Conservation (phyloP, 345 rosid species). For the Noccaea bulbosa region DNA sequence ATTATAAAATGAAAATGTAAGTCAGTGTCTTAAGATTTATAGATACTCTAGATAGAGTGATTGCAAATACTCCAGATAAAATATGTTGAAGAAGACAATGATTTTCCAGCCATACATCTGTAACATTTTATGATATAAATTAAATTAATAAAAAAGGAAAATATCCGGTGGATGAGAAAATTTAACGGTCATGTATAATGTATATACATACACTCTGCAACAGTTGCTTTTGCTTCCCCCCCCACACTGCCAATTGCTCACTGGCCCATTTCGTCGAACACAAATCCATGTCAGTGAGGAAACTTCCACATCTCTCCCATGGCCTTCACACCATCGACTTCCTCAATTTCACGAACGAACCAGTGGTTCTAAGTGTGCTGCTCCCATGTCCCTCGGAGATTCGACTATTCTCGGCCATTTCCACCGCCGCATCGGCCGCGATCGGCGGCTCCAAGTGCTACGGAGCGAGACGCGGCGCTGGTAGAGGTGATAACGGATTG, state of each 20-base stretch:
- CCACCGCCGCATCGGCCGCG: constrained; percentile 13
- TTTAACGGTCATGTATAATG: constrained; percentile 34
- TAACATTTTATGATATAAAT: not conserved
- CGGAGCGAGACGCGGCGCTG: constrained; percentile 18
- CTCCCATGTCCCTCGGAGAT: constrained; percentile 25
- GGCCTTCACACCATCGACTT: constrained; percentile 32
- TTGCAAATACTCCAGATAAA: not conserved
- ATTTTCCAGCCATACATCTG: constrained; percentile 26
- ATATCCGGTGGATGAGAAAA: constrained; percentile 32
- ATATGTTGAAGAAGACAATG: not conserved
- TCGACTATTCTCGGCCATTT: constrained; percentile 29
- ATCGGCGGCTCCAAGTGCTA: constrained; percentile 33
- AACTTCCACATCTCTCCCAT: constrained; percentile 36
- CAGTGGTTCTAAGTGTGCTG: constrained; percentile 28
- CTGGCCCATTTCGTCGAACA: constrained; percentile 23
- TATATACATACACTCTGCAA: constrained; percentile 9
- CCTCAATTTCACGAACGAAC: constrained; percentile 17
- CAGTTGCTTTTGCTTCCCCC: constrained; percentile 18
- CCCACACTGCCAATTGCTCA: constrained; percentile 10
- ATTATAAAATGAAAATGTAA: too few relatives aligned
- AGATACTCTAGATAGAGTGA: too few relatives aligned
- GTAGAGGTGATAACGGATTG: constrained; percentile 24
- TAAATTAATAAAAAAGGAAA: not conserved
- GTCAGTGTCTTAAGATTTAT: too few relatives aligned
- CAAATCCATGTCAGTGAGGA: constrained; percentile 38